Base-by-base conservation (phyloP, 2,329 filamentous ascomycete species). In the Neocatenulostroma microsporum region DNA sequence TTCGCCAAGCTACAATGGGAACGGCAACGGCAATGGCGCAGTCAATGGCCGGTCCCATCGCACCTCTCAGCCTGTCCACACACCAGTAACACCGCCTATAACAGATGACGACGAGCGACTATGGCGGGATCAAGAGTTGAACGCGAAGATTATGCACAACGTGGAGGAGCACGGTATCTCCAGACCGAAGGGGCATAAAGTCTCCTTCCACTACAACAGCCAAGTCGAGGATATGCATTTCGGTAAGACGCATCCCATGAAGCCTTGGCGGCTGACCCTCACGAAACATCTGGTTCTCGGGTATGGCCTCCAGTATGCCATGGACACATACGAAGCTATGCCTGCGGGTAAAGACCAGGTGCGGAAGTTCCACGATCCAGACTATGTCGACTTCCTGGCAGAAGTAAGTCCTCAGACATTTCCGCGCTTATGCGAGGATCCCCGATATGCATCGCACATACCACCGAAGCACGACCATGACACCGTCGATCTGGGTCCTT, bases 211-310 rank as follows among this genome's bases (percentile, higher is more conserved):
- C 61, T 86, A 87, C 65, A 95, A 95, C 55, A 84, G 88, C 2
- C 80, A 85, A 42, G 93, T 96, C 59, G 91, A 98, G 66, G 83
- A 84, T 57, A 89, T 96, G 63, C 91, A 98, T 62, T 98, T 98
- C 61, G 91, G 91, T 48, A 82, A 85, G 64, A 88, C 85, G 8
- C 91, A 98, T 68, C 91, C 91, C 14, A 98, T 98, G 91, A 98
- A 98, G 62, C 91, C 91, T 41, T 96, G 91, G 89, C 84, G 91
- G 23, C 69, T 98, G 46, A 95, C 88, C 12, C 73, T 98, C 37
- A 93, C 91, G 39, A 96, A 98, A 62, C 86, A 91, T 53, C 76
- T 98, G 30, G 86, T 98, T 46, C 81, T 93, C 57, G 83, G 86
- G 1, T 96, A 96, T 61, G 91, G 91, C 49, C 85, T 98, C 74